Percentiles rank a stretch among this genome's conserved stretches.
These are phyloP conservation scores for Ceratocystiopsis minuta DNA, from an alignment of 2,329 filamentous ascomycete species.

Conservation along the genomic window DNA sequence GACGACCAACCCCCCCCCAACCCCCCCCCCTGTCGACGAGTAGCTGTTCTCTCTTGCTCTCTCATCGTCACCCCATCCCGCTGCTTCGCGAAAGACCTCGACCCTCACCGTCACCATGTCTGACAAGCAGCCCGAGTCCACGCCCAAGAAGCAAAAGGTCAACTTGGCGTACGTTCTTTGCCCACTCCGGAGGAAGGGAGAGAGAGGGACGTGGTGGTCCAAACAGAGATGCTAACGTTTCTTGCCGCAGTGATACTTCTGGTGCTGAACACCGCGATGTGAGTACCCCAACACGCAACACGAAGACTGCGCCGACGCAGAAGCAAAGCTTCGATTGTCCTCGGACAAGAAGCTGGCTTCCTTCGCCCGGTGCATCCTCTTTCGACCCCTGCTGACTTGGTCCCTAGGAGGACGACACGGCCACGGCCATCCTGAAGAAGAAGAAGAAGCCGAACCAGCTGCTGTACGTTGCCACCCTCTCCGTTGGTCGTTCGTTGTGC, in stretches of 20 bases:
- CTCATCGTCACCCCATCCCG: neutral
- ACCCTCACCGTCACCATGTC: conserved; percentile 40
- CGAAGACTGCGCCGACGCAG: too few species aligned
- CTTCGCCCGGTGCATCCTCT: neutral
- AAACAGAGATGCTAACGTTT: neutral
- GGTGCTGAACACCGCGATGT: conserved; percentile 76
- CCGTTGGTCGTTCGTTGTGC: neutral
- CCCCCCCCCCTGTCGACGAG: too few species aligned
- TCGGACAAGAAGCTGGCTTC: neutral
- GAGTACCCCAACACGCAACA: conserved; percentile 19
- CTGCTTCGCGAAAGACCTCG: conserved; percentile 2
- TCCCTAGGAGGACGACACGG: conserved; percentile 66
- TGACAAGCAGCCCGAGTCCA: conserved; percentile 25
- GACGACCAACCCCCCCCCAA: too few species aligned
- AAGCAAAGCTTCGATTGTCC: neutral
- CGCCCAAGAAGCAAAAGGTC: conserved; percentile 44
- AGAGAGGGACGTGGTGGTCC: too few species aligned
- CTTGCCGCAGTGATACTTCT: conserved; percentile 54
- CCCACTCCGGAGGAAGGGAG: neutral
- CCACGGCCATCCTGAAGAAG: conserved; percentile 97
- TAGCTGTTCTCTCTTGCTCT: neutral
- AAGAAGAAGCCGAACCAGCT: conserved; percentile 99
- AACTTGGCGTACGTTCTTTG: conserved; percentile 50
- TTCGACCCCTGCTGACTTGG: neutral
- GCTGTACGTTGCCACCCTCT: conserved; percentile 42